A percentile compares a stretch with the other conserved stretches of the same genome.
Evolutionary conservation across 176 grass and related monocot genomes (phyloP).

Genomic region (Coix lacrymajobi): DNA sequence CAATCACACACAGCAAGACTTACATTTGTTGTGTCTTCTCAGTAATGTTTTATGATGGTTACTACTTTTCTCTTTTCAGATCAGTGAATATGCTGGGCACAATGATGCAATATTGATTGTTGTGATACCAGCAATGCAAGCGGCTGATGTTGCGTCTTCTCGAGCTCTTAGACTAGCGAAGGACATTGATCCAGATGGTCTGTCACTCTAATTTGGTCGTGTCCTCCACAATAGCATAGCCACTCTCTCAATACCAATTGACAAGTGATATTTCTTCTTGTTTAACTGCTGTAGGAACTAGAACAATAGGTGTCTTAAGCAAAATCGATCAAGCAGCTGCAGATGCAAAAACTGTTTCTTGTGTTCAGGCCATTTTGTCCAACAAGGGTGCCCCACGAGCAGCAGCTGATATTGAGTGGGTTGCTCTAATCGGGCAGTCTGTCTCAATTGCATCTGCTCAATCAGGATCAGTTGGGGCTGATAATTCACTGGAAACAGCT

Average conservation of each 20-base stretch:
- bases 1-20: background rate
- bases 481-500: conserved; percentile 90
- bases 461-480: conserved; percentile 76
- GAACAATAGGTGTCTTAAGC: conserved; percentile 92
- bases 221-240: background rate
- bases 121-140: conserved; percentile 90
- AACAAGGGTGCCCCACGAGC: conserved; percentile 64
- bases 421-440: conserved; percentile 87
- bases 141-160: conserved; percentile 86
- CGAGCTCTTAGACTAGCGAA: conserved; percentile 84
- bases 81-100: conserved; percentile 78
- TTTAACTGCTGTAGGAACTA: conserved; percentile 64
- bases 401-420: conserved; percentile 71
- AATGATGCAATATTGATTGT: conserved; percentile 95
- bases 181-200: conserved; percentile 93
- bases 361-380: conserved; percentile 71
- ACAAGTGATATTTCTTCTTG: conserved; percentile 26
- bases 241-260: background rate
- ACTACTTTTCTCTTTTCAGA: conserved; percentile 51
- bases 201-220: conserved; percentile 16
- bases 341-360: conserved; percentile 71
- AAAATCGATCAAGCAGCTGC: conserved; percentile 84
- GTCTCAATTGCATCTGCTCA: conserved; percentile 82
- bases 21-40: background rate
- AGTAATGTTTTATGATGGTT: background rate